These are phyloP conservation scores for Monosporascus sp. DNA, from an alignment of 2,329 filamentous ascomycete species.

Conservation along the genomic window DNA sequence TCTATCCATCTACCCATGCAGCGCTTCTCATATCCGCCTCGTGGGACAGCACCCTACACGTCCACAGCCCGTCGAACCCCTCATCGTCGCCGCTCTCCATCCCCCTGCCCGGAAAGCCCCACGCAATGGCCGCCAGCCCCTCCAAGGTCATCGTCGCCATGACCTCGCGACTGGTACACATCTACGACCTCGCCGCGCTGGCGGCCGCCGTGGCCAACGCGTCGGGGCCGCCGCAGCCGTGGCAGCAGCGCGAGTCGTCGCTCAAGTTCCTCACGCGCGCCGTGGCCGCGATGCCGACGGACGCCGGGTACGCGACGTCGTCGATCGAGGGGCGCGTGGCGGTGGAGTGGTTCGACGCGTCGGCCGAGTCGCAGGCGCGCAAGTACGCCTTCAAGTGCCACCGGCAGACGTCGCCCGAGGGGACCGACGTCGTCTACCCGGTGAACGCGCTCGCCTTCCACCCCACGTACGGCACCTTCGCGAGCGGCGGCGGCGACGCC, in stretches of 20 bases:
- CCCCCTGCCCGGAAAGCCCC: constrained; percentile 77
- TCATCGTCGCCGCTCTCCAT: constrained; percentile 57
- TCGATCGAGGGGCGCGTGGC: constrained; percentile 94
- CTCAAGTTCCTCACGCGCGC: constrained; percentile 94
- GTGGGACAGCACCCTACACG: constrained; percentile 87
- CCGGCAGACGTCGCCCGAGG: constrained; percentile 63
- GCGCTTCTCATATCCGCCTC: constrained; percentile 80
- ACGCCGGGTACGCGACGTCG: constrained; percentile 85
- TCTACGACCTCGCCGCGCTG: constrained; percentile 80
- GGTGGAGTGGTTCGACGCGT: constrained; percentile 96
- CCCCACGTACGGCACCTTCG: constrained; percentile 77
- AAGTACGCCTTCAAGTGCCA: constrained; percentile 99
- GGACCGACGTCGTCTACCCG: constrained; percentile 79
- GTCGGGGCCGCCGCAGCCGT: constrained; percentile 57
- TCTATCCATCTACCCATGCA: constrained; percentile 19
- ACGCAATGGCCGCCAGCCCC: constrained; percentile 72
- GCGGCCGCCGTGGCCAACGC: constrained; percentile 47
- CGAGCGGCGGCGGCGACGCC: constrained; percentile 82
- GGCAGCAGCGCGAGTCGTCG: constrained; percentile 89
- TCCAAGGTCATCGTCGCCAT: constrained; percentile 91
- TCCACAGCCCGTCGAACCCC: constrained; percentile 61
- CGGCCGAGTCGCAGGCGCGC: constrained; percentile 75
- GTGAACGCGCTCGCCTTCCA: constrained; percentile 90
- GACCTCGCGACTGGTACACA: constrained; percentile 87
- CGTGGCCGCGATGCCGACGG: constrained; percentile 93